These are phyloP conservation scores for Daldinia grandis DNA, from an alignment of 495 filamentous ascomycete genomes.

Conservation along the genomic window DNA sequence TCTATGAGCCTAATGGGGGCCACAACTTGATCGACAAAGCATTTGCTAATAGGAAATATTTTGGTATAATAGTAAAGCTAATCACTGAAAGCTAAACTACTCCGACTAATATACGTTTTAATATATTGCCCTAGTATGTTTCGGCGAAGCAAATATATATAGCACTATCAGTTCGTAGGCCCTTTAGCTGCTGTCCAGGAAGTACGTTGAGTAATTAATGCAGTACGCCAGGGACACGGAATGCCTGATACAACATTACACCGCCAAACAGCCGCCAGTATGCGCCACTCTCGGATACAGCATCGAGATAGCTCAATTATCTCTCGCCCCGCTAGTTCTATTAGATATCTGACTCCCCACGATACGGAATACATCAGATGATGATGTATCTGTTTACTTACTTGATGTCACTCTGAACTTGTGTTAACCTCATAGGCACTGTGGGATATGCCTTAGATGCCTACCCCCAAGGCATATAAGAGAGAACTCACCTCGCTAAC, in stretches of 20 bases:
- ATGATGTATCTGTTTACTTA: slow-evolving; percentile 19
- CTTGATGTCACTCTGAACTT: slow-evolving; percentile 42
- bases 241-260: background rate
- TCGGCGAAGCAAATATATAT: too few relatives aligned
- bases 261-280: background rate
- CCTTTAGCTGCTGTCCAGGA: too few relatives aligned
- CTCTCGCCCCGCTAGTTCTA: slow-evolving; percentile 22
- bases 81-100: background rate
- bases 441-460: background rate
- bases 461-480: too few relatives aligned
- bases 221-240: background rate
- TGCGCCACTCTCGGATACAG: background rate
- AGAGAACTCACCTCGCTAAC: slow-evolving; percentile 45
- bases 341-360: slow-evolving; percentile 1
- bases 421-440: slow-evolving; percentile 4
- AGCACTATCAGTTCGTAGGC: too few relatives aligned
- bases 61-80: background rate
- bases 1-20: slow-evolving; percentile 43
- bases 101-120: background rate
- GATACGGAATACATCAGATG: background rate
- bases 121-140: background rate
- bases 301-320: slow-evolving; percentile 15
- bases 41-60: slow-evolving; percentile 41
- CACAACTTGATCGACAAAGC: slow-evolving; percentile 37
- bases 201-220: too few relatives aligned